Evolutionary conservation across 176 grass and related monocot species (phyloP), one percentile per base, ranked within the genome.

Genomic region (Musa beccarii): DNA sequence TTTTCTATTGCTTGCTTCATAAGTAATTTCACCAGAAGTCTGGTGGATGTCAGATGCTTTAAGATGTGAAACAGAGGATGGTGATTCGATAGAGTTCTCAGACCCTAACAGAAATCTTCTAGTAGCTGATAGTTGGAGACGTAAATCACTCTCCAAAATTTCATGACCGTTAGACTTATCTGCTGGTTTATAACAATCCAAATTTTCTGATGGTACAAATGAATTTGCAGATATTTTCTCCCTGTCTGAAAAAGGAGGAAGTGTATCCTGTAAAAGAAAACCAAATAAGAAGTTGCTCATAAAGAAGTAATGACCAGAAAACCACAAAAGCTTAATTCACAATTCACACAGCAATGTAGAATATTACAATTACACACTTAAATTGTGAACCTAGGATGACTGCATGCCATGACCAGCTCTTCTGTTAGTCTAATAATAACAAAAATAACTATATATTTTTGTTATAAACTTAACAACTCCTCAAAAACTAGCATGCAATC

Each of bases 31-130:
- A n/a, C 56, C 23, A 54, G 73, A n/a, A 26, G 73, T 55, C 53
- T 59, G 23, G 14, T 82, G 74, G 52, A 78, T 77, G 49, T 66
- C 81, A 78, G 34, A 52, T 66, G 53, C 20, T 49, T 77, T 53
- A 28, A 56, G 62, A 29, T 57, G n/a, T 62, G 74, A 63, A 76
- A 28, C 50, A 78, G 75, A 17, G 79, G 79, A 69, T 78, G 90
- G 86, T 26, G 94, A 89, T 17, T 91, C 82, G 10, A 84, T 79
- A 61, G 75, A 77, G 9, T 83, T 81, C 77, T 87, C 89, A 57
- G 88, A 86, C 29, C 86, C 95, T 61, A 99, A 87, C 82, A 99
- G 84, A 85, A 89, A 94, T 72, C 70, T 85, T 82, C 86, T 93
- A 57, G 95, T 84, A 66, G 88, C 95, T 81, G 90, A 91, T 81